Evolutionary conservation across 352 stramenopile species (phyloP).

Genomic region (Phytopythium montanum): DNA sequence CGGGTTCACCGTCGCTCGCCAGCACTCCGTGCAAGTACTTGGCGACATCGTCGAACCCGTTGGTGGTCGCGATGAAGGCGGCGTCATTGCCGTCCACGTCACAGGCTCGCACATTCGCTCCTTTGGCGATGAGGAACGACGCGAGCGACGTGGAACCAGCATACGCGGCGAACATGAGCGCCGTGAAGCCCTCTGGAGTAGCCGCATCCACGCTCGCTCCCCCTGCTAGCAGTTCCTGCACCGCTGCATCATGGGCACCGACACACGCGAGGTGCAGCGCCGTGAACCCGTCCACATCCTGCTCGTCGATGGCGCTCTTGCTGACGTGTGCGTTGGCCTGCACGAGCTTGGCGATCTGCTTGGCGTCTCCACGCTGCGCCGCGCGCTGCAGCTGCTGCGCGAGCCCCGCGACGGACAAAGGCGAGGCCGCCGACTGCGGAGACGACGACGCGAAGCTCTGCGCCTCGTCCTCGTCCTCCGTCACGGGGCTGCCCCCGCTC

Average conservation of each 20-base stretch:
- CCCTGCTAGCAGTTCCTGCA: constrained; percentile 32
- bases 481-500: constrained; percentile 52
- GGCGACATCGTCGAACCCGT: constrained; percentile 36
- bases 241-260: constrained; percentile 39
- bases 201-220: constrained; percentile 38
- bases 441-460: constrained; percentile 21
- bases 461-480: constrained; percentile 38
- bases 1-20: constrained; percentile 5
- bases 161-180: constrained; percentile 53
- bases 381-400: constrained; percentile 35
- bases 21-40: constrained; percentile 36
- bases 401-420: constrained; percentile 19
- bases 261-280: constrained; percentile 55
- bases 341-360: constrained; percentile 44
- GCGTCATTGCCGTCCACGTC: constrained; percentile 53
- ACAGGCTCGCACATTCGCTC: constrained; percentile 28
- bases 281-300: constrained; percentile 58
- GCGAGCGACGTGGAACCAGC: constrained; percentile 36
- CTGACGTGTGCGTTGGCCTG: constrained; percentile 22
- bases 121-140: constrained; percentile 28
- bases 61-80: constrained; percentile 46
- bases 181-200: constrained; percentile 53
- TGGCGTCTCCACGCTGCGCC: constrained; percentile 40
- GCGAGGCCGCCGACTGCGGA: constrained; percentile 30
- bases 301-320: constrained; percentile 24